Conservation (phyloP, 768 basidiomycete species). For the Botryobasidium botryosum region DNA sequence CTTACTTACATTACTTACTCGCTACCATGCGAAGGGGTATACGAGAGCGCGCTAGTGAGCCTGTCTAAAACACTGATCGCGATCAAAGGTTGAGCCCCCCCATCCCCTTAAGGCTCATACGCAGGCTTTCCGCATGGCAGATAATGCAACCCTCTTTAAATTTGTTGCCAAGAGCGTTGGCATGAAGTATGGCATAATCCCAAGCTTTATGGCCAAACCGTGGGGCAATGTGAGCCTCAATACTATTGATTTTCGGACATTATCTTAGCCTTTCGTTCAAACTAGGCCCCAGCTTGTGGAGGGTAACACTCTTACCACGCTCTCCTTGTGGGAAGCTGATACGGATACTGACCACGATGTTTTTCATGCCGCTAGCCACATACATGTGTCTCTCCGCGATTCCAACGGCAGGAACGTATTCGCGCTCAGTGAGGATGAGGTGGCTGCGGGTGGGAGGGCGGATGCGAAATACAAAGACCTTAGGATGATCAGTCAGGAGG, state of each 20-base stretch:
- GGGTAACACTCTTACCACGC: too few relatives aligned
- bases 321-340: too few relatives aligned
- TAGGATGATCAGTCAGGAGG: constrained; percentile 64
- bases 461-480: constrained; percentile 68
- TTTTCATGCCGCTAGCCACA: too few relatives aligned
- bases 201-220: constrained; percentile 98
- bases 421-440: constrained; percentile 44
- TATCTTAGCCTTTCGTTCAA: too few relatives aligned
- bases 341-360: too few relatives aligned
- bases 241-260: too few relatives aligned
- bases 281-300: constrained; percentile 93
- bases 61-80: too few relatives aligned
- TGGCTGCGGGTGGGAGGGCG: constrained; percentile 39
- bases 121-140: constrained; percentile 62
- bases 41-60: constrained; percentile 53
- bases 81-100: too few relatives aligned
- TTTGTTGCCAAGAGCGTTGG: constrained; percentile 83
- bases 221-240: constrained; percentile 85
- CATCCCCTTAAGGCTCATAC: constrained; percentile 72
- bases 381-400: constrained; percentile 76
- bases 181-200: constrained; percentile 72
- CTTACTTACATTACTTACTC: background rate
- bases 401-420: constrained; percentile 59
- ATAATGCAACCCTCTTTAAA: constrained; percentile 88
- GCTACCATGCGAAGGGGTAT: constrained; percentile 35